Percentiles rank a stretch among this genome's conserved stretches.
These are phyloP conservation scores for Schwanniomyces pseudopolymorphus DNA, from an alignment of 805 yeast genomes.

Conservation along the genomic window DNA sequence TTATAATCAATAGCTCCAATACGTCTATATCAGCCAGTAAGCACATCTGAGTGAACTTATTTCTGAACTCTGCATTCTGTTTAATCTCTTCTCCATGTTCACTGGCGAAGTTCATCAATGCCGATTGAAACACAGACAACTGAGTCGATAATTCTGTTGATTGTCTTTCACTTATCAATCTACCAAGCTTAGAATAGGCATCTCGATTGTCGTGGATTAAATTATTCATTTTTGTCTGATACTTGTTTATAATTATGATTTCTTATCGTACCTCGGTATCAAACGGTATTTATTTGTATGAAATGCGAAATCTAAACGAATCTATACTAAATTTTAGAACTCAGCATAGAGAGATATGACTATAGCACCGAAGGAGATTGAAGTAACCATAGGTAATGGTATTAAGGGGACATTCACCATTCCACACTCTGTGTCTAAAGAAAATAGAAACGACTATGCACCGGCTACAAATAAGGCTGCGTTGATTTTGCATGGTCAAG, in stretches of 20 bases:
- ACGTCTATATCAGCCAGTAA: slow-evolving; percentile 84
- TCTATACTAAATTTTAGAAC: too few species aligned
- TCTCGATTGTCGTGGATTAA: slow-evolving; percentile 16
- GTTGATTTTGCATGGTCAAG: slow-evolving; percentile 77
- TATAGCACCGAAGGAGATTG: slow-evolving; percentile 30
- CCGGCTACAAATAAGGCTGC: slow-evolving; percentile 53
- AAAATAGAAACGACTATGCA: slow-evolving; percentile 23
- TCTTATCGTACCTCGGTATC: neutral
- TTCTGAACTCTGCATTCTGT: slow-evolving; percentile 61
- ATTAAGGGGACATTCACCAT: slow-evolving; percentile 38
- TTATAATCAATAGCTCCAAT: slow-evolving; percentile 36
- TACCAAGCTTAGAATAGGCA: slow-evolving; percentile 51
- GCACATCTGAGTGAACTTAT: slow-evolving; percentile 75
- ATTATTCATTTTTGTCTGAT: neutral
- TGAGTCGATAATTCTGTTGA: slow-evolving; percentile 67
- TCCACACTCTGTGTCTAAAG: slow-evolving; percentile 30
- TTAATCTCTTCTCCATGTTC: slow-evolving; percentile 70
- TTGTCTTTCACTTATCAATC: slow-evolving; percentile 50
- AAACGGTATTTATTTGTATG: neutral
- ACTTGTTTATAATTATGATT: neutral
- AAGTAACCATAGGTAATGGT: slow-evolving; percentile 34
- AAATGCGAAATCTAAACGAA: neutral
- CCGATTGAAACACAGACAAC: slow-evolving; percentile 71
- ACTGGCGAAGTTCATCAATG: slow-evolving; percentile 70
- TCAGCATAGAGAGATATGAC: neutral